A percentile compares a stretch with the other conserved stretches of the same genome.
Conservation (phyloP, 2,329 filamentous ascomycete species). For the Ceratocystis cubensis region DNA sequence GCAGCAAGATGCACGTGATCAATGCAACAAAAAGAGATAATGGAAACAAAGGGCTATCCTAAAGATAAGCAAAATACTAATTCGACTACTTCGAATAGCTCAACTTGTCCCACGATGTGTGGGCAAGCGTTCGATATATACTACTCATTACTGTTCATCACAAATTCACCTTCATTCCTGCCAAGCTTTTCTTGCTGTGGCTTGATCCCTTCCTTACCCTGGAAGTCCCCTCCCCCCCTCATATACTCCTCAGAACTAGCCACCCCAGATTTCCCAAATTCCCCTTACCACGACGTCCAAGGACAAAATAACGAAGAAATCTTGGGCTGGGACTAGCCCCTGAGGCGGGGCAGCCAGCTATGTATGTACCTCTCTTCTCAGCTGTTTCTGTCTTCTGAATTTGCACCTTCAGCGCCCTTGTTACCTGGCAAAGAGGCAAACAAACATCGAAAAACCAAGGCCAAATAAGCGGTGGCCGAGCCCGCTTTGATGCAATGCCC, state of each 20-base stretch:
- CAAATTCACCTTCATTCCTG: background rate
- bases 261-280: background rate
- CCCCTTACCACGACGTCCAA: background rate
- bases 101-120: background rate
- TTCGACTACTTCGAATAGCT: too few species aligned
- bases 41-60: background rate
- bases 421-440: too few species aligned
- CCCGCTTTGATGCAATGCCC: conserved; percentile 16
- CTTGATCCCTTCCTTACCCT: background rate
- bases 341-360: background rate
- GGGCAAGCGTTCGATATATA: background rate
- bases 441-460: background rate
- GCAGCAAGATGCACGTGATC: background rate
- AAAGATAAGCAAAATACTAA: background rate
- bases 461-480: conserved; percentile 12
- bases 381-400: background rate
- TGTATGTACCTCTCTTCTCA: too few species aligned
- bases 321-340: too few species aligned
- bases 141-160: background rate
- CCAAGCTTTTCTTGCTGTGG: background rate
- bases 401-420: background rate
- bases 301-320: too few species aligned
- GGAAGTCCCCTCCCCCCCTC: background rate
- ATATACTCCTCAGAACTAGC: background rate
- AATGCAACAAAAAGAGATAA: background rate